Evolutionary conservation across 768 basidiomycete species (phyloP).

Genomic region (Paxillus ammoniavirescens): DNA sequence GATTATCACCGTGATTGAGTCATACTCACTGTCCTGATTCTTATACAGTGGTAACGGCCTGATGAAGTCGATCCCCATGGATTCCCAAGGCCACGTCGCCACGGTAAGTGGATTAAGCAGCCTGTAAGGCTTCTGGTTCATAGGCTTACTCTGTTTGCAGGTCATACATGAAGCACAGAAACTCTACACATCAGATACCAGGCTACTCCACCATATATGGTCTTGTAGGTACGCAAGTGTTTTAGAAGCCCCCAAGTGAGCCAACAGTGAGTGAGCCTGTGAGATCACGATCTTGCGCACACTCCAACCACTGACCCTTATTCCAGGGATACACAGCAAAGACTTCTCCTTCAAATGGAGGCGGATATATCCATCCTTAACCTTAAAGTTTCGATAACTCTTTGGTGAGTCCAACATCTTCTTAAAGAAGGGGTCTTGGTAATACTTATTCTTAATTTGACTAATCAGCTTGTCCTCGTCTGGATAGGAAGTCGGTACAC

Average conservation of each 20-base stretch:
- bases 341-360: constrained; percentile 4
- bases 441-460: constrained; percentile 14
- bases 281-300: constrained; percentile 33
- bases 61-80: too few relatives aligned
- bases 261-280: constrained; percentile 38
- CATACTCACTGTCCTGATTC: too few relatives aligned
- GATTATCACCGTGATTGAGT: too few relatives aligned
- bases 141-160: constrained; percentile 18
- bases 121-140: constrained; percentile 26
- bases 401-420: constrained; percentile 18
- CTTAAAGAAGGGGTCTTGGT: constrained; percentile 30
- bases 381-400: constrained; percentile 25
- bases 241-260: constrained; percentile 36
- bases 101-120: constrained; percentile 22
- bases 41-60: too few relatives aligned
- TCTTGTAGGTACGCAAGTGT: constrained; percentile 33
- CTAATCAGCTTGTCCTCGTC: too few relatives aligned
- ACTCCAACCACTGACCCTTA: constrained; percentile 8
- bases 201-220: constrained; percentile 39
- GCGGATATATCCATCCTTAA: constrained; percentile 21
- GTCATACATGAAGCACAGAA: constrained; percentile 25
- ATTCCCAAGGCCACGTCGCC: too few relatives aligned
- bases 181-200: constrained; percentile 25
- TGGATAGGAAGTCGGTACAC: neutral
- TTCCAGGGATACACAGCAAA: constrained; percentile 28